Evolutionary conservation across 345 rosid species (phyloP), one percentile per base, ranked within the genome.

Genomic region (Geranium rotundifolium): DNA sequence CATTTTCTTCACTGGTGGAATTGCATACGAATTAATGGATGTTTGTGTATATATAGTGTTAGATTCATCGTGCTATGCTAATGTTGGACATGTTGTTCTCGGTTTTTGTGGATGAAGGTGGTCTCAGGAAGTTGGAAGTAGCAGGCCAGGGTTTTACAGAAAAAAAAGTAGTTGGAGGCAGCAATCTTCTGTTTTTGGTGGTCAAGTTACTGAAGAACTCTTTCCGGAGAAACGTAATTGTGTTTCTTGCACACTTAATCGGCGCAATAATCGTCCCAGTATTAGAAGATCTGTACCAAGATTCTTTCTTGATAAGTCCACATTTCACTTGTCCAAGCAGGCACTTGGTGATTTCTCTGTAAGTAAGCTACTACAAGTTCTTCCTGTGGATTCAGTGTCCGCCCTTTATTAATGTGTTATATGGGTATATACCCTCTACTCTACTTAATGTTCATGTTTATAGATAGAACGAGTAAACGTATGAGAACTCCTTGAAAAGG

Each of bases 271-370:
- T 34, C 75, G 49, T 65, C 58, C 75, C 17, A 69, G 79, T 54
- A 61, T 72, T 41, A 61, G 59, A 65, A 75, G 78, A 75, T 64
- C 75, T 41, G 17, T 39, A 14, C 81, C 80, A 0, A 69, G 82
- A 63, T 85, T 79, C 39, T 88, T 88, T 68, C 31, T 54, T 14
- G 95, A 93, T 66, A 86, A 73, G 68, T 84, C 91, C 67, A 12
- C 73, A 16, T 82, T 83, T 74, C 69, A 60, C 70, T 81, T 81
- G 73, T 73, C 77, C 60, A 72, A 66, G 72, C 68, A 68, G 67
- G 70, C 73, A 58, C 59, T 68, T 41, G 46, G 39, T 61, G 59
- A 73, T 56, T 54, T 73, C 71, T 64, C 69, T 68, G 95, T 85
- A 39, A 74, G 97, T 78, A 41, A 63, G 30, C 69, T 67, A 14